Evolutionary conservation across 1,284 basidiomycete genomes (phyloP), one percentile per base, ranked within the genome.

Genomic region (Melampsora occidentalis): DNA sequence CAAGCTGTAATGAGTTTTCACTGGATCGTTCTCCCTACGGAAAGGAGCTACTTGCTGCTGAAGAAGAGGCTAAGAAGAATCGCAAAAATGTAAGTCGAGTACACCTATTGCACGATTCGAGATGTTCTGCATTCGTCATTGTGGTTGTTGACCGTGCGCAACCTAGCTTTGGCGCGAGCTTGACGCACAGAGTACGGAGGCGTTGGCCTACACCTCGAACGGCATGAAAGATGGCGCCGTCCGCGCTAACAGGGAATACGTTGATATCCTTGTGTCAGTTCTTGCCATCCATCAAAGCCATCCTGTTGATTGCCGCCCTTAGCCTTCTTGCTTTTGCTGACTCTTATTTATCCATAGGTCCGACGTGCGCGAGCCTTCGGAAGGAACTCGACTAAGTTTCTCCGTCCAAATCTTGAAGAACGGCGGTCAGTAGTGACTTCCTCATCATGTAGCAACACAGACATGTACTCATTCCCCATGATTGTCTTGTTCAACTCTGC

Each of bases 391-490:
- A n/a, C 91, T 97, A 82, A 86, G 84, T 31, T 98, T 99, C 85
- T 96, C 93, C 16, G 89, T 98, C 18, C 96, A 99, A 83, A 87
- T 97, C 63, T 87, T 97, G 33, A 91, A 92, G 82, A 91, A 91
- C 4, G 90, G 93, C 84, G 93, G 92, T 91, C 78, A 73, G 85
- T 79, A 31, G 31, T 28, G 39, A 14, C 3, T 10, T 20, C n/a
- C 22, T 49, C 10, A 25, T 18, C 28, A 64, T 48, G 25, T n/a
- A n/a, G 57, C 57, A 14, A n/a, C 62, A 3, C 14, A 5, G 18
- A 62, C 7, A n/a, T 35, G 65, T 62, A 64, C 68, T 69, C 68
- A 33, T 63, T 16, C 42, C 9, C 78, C 92, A 91, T 90, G 76
- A 94, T 95, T 76, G 91, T 90, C 7, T 25, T 39, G 16, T 18